A percentile compares a stretch with the other conserved stretches of the same genome.
phyloP scores from a whole-genome alignment of 2,329 filamentous ascomycete species.

The Fusarium sp. region DNA sequence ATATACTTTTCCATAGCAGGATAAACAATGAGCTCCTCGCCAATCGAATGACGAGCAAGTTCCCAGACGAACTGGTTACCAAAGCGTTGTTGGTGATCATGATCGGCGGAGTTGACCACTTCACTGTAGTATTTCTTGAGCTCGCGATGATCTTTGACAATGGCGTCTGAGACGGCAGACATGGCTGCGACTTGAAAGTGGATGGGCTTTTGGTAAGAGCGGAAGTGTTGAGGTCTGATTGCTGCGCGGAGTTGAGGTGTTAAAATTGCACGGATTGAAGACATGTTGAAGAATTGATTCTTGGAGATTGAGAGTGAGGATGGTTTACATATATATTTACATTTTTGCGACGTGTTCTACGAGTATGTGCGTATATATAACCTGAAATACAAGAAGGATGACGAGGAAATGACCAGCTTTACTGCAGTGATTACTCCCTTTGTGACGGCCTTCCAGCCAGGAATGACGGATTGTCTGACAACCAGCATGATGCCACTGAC shows the following conservation, averaged over 20 bases:
- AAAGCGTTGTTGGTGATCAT: slow-evolving; percentile 56
- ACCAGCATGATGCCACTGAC: not conserved
- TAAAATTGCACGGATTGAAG: not conserved
- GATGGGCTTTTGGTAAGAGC: fast-evolving
- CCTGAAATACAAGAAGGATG: not conserved
- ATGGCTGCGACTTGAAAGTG: slow-evolving; percentile 4
- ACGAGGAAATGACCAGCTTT: not conserved
- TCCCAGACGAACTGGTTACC: slow-evolving; percentile 64
- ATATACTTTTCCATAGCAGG: slow-evolving; percentile 65
- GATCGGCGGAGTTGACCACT: slow-evolving; percentile 52
- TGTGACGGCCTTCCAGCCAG: not conserved
- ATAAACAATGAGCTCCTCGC: slow-evolving; percentile 65
- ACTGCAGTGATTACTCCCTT: not conserved
- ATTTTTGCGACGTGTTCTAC: not conserved
- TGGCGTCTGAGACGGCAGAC: slow-evolving; percentile 38
- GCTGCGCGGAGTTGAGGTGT: not conserved
- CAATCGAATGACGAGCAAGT: slow-evolving; percentile 61
- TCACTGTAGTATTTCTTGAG: slow-evolving; percentile 56
- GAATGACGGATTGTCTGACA: not conserved
- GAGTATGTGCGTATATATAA: not conserved
- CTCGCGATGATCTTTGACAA: slow-evolving; percentile 50
- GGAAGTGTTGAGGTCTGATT: not conserved
- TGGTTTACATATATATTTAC: too few relatives aligned
- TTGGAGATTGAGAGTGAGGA: not conserved
- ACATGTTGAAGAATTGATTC: not conserved